Percentiles rank a stretch among this genome's conserved stretches.
Evolutionary conservation across 2,329 filamentous ascomycete species (phyloP).

Genomic region (Leptographium wingfieldii): DNA sequence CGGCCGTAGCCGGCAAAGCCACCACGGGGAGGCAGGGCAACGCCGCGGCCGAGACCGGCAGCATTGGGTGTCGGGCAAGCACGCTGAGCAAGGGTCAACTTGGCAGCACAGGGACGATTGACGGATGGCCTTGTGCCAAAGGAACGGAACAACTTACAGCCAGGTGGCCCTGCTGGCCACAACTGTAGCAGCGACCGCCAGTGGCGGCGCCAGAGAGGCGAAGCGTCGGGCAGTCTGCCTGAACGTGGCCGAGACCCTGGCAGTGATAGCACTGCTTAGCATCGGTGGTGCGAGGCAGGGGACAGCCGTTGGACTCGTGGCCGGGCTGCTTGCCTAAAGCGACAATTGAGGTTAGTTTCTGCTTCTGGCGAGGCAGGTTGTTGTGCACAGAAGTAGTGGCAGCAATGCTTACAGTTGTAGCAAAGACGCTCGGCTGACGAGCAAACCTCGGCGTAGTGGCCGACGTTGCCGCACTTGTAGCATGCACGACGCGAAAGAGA

Average conservation of each 20-base stretch:
- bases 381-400: neutral
- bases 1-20: conserved; percentile 52
- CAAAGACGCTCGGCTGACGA: conserved; percentile 95
- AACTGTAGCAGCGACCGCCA: conserved; percentile 91
- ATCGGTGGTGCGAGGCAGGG: conserved; percentile 90
- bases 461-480: conserved; percentile 75
- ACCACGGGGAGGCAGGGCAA: conserved; percentile 44
- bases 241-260: conserved; percentile 94
- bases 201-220: conserved; percentile 74
- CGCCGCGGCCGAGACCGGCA: conserved; percentile 50
- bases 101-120: neutral
- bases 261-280: conserved; percentile 99
- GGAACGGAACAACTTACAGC: conserved; percentile 45
- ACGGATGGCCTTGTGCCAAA: neutral
- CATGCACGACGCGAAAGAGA: conserved; percentile 71
- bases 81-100: conserved; percentile 35
- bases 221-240: conserved; percentile 96
- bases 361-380: neutral
- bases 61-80: conserved; percentile 69
- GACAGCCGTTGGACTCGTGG: conserved; percentile 97
- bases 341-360: conserved; percentile 12
- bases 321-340: conserved; percentile 65
- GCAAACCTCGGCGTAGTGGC: conserved; percentile 81
- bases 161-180: conserved; percentile 83
- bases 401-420: conserved; percentile 76